Conservation (phyloP, 768 basidiomycete genomes). For the Agaricus bisporus region DNA sequence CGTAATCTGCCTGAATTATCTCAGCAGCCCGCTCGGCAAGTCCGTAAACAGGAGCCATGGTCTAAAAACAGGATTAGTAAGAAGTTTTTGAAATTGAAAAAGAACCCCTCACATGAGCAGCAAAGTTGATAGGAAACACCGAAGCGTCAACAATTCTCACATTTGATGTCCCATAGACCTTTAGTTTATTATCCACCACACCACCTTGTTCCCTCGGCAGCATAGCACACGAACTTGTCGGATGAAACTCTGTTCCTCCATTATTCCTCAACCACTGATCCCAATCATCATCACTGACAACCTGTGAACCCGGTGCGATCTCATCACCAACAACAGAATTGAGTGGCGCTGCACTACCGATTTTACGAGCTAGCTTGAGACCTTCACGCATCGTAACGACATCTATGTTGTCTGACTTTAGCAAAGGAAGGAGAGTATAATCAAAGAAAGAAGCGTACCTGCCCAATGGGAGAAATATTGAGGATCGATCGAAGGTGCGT, state of each 20-base stretch:
- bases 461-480: conserved; percentile 54
- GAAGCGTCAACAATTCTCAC: conserved; percentile 54
- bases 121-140: conserved; percentile 43
- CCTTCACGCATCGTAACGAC: conserved; percentile 47
- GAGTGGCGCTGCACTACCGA: conserved; percentile 49
- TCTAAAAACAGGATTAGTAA: conserved; percentile 4
- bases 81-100: background rate
- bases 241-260: conserved; percentile 55
- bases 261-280: conserved; percentile 41
- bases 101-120: conserved; percentile 19
- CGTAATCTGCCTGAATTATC: conserved; percentile 16
- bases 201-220: conserved; percentile 23
- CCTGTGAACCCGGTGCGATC: conserved; percentile 22
- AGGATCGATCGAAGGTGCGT: conserved; percentile 58
- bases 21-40: conserved; percentile 21
- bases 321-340: conserved; percentile 27
- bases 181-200: conserved; percentile 26
- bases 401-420: conserved; percentile 23
- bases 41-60: conserved; percentile 21
- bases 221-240: conserved; percentile 28
- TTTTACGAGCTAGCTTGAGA: conserved; percentile 51
- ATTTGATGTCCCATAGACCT: conserved; percentile 35
- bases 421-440: background rate
- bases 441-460: conserved; percentile 22
- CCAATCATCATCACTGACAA: conserved; percentile 49